Evolutionary conservation across 2,329 filamentous ascomycete genomes (phyloP), one percentile per base, ranked within the genome.

Genomic region (Fusarium zealandicum): DNA sequence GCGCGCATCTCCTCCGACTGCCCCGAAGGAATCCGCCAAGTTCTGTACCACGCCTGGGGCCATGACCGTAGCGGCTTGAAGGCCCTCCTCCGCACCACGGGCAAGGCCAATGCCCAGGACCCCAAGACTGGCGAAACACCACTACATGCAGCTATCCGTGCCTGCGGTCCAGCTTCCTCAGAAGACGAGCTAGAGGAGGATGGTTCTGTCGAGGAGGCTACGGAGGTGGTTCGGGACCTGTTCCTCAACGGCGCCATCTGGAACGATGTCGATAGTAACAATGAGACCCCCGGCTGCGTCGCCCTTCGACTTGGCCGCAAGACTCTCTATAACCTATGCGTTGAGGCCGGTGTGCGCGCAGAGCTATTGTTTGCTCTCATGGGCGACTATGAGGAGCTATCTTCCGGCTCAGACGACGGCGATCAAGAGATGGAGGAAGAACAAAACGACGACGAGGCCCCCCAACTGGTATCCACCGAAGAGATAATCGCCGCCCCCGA

Each of bases 201-300:
- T 20, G 65, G 75, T 46, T 70, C 73, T 20, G 72, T 89, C 27
- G 82, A 87, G 39, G 82, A 83, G 32, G 90, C 87, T 3, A 81
- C 82, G 49, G 84, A 86, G 45, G 88, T 88, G 0, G 78, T 97
- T 5, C 83, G 84, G 63, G 84, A 95, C 69, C 81, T 98, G 7
- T 86, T 98, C 55, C 83, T 93, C 68, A 89, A 90, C 64, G 95
- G 95, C 27, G 95, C 92, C 10, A 97, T 98, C 65, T 99, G 95
- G 95, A 99, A 99, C 76, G 93, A 97, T 72, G 79, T 98, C 50
- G 92, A 98, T 73, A 76, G 80, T 63, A 88, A 90, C 65, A 84
- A 92, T 66, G 93, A 98, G 79, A 98, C 95, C 3, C 92, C 95
- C 0, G 95, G 92, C 7, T 98, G 93, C 72, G 78, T 97, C 36